Evolutionary conservation across 257 asterid genomes (phyloP), one percentile per base, ranked within the genome.

Genomic region (Petunia secreta): DNA sequence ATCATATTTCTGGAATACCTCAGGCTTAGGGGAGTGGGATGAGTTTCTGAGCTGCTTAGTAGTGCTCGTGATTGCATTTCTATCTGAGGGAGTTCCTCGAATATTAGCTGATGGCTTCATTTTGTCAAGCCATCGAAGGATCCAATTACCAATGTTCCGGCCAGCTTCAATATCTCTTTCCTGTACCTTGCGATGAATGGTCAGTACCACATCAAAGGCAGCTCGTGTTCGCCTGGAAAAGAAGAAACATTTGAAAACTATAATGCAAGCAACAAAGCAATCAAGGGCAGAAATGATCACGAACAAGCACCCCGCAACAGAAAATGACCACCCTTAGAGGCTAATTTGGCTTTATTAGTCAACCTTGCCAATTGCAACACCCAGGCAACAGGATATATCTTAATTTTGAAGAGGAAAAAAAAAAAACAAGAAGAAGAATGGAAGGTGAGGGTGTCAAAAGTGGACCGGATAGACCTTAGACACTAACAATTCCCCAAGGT

Each of bases 91-190:
- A 36, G 82, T 86, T 75, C 86, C 86, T 83, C 91, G 90, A 79
- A 95, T 95, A 80, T 92, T 92, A 69, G 99, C 99, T 4, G 91
- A 87, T 10, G 99, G 99, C 84, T 93, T 95, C 88, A 85, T 82
- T 86, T 59, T 90, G 85, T 95, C 97, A 34, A 95, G 97, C 89
- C 91, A 89, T 14, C 97, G 88, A 54, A 93, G 96, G 77, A 95
- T 87, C 92, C 96, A 63, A 84, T 91, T 95, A 14, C 99, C 98
- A 52, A 95, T 82, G 86, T 88, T 93, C 75, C 93, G 89, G 63
- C 99, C 99, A 75, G 90, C 97, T 86, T 93, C 97, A 76, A 93
- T 88, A 75, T 95, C 98, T 82, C 95, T 92, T 78, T 89, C 93
- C 81, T 93, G 99, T 84, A 95, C 79, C 84, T 77, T 91, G 79